These are phyloP conservation scores for Pseudozyma tsukubaensis DNA, from an alignment of 1,284 basidiomycete species.

Conservation along the genomic window DNA sequence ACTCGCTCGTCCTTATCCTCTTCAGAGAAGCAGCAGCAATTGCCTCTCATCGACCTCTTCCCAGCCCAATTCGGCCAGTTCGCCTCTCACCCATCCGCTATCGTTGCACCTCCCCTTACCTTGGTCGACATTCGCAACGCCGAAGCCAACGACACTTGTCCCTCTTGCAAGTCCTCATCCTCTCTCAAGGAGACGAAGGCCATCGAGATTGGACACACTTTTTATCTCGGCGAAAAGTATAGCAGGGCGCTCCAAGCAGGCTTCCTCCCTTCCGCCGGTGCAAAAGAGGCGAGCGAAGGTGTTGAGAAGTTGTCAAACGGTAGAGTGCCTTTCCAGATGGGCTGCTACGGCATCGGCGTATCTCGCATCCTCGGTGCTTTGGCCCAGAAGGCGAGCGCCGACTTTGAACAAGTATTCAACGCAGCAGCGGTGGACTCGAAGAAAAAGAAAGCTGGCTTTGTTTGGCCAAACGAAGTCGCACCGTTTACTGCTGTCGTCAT, in stretches of 20 bases:
- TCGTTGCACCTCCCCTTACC: slow-evolving; percentile 18
- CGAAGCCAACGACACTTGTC: slow-evolving; percentile 50
- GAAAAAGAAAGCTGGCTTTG: slow-evolving; percentile 44
- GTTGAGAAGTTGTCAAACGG: slow-evolving; percentile 23
- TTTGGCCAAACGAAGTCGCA: slow-evolving; percentile 62
- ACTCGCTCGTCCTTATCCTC: slow-evolving; percentile 14
- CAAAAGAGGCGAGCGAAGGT: neutral
- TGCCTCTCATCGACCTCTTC: slow-evolving; percentile 41
- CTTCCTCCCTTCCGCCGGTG: slow-evolving; percentile 22
- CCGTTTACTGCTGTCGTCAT: slow-evolving; percentile 54
- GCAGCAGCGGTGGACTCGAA: neutral
- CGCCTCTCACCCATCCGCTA: neutral
- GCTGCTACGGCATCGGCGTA: slow-evolving; percentile 69
- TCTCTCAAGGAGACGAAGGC: slow-evolving; percentile 55
- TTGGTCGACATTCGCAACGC: slow-evolving; percentile 47
- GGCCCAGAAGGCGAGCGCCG: slow-evolving; percentile 48
- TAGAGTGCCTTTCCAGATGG: slow-evolving; percentile 67
- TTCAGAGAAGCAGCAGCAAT: neutral
- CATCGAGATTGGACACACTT: slow-evolving; percentile 70
- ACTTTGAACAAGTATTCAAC: slow-evolving; percentile 14
- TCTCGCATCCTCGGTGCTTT: slow-evolving; percentile 67
- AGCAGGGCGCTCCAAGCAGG: slow-evolving; percentile 60
- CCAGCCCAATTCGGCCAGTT: slow-evolving; percentile 41
- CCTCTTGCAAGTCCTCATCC: slow-evolving; percentile 43
- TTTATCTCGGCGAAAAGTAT: slow-evolving; percentile 68